phyloP scores from a whole-genome alignment of 2,329 filamentous ascomycete genomes.

The Scedosporium dehoogii region DNA sequence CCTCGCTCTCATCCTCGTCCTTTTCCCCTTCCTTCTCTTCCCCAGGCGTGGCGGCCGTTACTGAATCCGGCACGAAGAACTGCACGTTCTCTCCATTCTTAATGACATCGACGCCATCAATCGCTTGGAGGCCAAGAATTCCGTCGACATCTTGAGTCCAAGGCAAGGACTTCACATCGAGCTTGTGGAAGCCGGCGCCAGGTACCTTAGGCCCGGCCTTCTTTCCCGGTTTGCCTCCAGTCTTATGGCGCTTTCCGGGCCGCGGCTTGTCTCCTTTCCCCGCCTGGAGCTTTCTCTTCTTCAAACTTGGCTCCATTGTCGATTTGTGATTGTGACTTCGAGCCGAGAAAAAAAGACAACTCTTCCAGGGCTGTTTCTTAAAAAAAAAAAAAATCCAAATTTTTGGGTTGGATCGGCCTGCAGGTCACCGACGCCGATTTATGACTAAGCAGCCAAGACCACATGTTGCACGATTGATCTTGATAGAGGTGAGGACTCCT shows the following conservation, averaged over 20 bases:
- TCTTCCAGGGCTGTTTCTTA: neutral
- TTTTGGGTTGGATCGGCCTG: neutral
- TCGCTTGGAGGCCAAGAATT: slow-evolving; percentile 84
- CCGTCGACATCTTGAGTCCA: slow-evolving; percentile 82
- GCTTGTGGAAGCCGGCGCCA: slow-evolving; percentile 16
- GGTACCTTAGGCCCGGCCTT: neutral
- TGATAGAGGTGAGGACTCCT: too few relatives aligned
- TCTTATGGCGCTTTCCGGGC: slow-evolving; percentile 3
- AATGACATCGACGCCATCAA: slow-evolving; percentile 83
- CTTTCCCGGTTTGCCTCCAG: neutral
- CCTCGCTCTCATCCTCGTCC: slow-evolving; percentile 32
- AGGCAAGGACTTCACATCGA: slow-evolving; percentile 37
- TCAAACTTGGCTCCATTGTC: slow-evolving; percentile 1
- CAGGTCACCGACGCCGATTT: neutral
- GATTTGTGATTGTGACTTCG: neutral
- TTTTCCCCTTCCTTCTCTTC: slow-evolving; percentile 6
- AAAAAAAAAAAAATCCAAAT: slow-evolving; percentile 2
- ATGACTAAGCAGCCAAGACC: slow-evolving; percentile 1
- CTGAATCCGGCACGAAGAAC: slow-evolving; percentile 36
- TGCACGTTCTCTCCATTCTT: slow-evolving; percentile 48
- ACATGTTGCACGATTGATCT: too few relatives aligned
- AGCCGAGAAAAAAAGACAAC: neutral
- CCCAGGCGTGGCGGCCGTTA: slow-evolving; percentile 10
- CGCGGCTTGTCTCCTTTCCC: neutral
- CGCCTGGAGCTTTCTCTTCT: slow-evolving; percentile 6